Evolutionary conservation across 2,329 filamentous ascomycete species (phyloP), one percentile per base, ranked within the genome.

Genomic region (Stachybotrys elegans): DNA sequence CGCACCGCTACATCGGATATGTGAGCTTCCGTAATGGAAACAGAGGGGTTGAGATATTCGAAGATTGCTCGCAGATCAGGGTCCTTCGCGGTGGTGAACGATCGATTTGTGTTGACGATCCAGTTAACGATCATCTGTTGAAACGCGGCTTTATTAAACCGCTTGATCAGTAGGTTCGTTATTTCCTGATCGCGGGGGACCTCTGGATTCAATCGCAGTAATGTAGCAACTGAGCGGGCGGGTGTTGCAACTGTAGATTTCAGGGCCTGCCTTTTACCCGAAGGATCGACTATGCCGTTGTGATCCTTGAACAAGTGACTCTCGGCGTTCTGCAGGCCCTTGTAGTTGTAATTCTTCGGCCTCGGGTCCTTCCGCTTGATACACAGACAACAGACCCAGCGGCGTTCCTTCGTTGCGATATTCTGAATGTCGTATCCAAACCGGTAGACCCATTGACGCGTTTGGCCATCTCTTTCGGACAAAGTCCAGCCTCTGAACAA

Each of bases 31-130:
- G 29, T 13, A 23, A 17, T 38, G 31, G 22, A 21, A 29, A 48
- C 35, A 13, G n/a, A 35, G 17, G 42, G 46, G 40, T 48, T 51
- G 22, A 48, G 44, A 32, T 51, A 48, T 20, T 48, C 42, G 42
- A 48, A 51, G 22, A 46, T 42, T 8, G n/a, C 34, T 22, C 32
- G 43, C 11, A 48, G 42, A 12, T 34, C 13, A 13, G 19, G 6
- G 17, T 48, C 6, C 25, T 48, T 40, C n/a, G 39, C 23, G 16
- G 21, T 21, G 23, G n/a, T 17, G 25, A 51, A 51, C 11, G 46
- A 44, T 7, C 23, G 43, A 20, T 48, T 45, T 16, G 12, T 43
- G 13, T 47, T 41, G 27, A 51, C 41, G 14, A 51, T 45, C 49
- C 44, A 51, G 31, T 49, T 31, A 20, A 51, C 35, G 6, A 51